Evolutionary conservation across 1,284 basidiomycete genomes (phyloP), one percentile per base, ranked within the genome.

Genomic region (Heterobasidion occidentale): DNA sequence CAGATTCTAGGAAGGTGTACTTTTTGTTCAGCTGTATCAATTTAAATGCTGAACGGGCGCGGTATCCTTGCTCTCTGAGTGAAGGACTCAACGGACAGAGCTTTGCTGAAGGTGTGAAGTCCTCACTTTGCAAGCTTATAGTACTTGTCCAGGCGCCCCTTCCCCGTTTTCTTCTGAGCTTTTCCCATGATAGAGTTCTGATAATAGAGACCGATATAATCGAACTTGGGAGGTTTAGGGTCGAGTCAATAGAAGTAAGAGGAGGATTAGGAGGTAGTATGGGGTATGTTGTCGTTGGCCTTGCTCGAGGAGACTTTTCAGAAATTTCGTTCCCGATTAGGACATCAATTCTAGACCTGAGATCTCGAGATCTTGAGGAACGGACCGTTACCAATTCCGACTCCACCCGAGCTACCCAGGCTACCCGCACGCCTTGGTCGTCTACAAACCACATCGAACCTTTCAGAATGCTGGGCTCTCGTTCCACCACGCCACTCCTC

Each of bases 11-110:
- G 67, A 99, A 91, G 45, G 88, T 84, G 74, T 91, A 99, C 75
- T 98, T 98, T 70, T 98, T 96, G 80, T 99, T 99, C 62, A 99
- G 78, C 72, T 99, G 97, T 57, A 99, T 95, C 58, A 99, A 84
- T 77, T 99, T 99, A 88, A 99, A 99, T 3, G 97, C 97, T 20
- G 97, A 98, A 81, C 97, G 96, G 63, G 97, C 97, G 61, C 97
- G 91, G 71, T 96, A 99, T 59, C 97, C 97, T 78, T 99, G 97
- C 76, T 99, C 96, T 72, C 90, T 92, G 70, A 59, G 27, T 27
- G 3, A 27, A 27, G 66, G 63, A 67, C 64, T 59, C 12, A 49
- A 3, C 57, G 49, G 56, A 36, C 19, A 27, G 50, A 53, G 33
- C 51, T 36, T 38, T 19, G 42, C 42, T 48, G 46, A 27, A 33